phyloP scores from a whole-genome alignment of 2,329 filamentous ascomycete species.

The Colletotrichum navitas region DNA sequence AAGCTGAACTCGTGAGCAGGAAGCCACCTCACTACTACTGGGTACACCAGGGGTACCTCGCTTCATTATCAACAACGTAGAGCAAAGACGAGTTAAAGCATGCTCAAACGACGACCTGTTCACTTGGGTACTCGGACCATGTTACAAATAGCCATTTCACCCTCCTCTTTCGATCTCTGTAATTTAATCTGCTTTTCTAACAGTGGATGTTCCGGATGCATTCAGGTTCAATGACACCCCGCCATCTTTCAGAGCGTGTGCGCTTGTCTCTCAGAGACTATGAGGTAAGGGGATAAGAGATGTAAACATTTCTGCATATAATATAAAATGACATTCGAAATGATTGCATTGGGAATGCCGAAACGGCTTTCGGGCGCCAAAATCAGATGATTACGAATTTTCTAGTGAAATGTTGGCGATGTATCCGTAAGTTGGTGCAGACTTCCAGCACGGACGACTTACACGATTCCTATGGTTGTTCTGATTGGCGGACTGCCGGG shows the following conservation, averaged over 20 bases:
- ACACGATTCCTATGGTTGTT: not conserved
- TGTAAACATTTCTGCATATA: not conserved
- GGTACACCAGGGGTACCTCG: not conserved
- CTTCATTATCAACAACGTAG: not conserved
- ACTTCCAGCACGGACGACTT: constrained; percentile 10
- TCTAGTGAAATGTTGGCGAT: not conserved
- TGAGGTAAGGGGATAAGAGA: not conserved
- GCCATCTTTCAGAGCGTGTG: not conserved
- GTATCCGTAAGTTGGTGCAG: no score
- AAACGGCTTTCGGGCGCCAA: not conserved
- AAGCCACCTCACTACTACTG: no score
- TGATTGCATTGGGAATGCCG: no score
- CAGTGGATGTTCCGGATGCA: not conserved
- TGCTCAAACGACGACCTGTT: not conserved
- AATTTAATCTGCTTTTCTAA: not conserved
- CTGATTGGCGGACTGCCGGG: constrained; percentile 11
- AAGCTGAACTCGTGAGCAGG: no score
- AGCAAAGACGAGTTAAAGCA: not conserved
- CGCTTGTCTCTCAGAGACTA: not conserved
- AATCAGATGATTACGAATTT: no score
- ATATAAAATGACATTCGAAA: not conserved
- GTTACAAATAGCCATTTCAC: not conserved
- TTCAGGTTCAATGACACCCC: not conserved
- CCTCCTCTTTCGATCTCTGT: not conserved
- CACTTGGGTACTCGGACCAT: not conserved